Evolutionary conservation across 2,329 filamentous ascomycete genomes (phyloP).

Genomic region (Trichoderma gracile): DNA sequence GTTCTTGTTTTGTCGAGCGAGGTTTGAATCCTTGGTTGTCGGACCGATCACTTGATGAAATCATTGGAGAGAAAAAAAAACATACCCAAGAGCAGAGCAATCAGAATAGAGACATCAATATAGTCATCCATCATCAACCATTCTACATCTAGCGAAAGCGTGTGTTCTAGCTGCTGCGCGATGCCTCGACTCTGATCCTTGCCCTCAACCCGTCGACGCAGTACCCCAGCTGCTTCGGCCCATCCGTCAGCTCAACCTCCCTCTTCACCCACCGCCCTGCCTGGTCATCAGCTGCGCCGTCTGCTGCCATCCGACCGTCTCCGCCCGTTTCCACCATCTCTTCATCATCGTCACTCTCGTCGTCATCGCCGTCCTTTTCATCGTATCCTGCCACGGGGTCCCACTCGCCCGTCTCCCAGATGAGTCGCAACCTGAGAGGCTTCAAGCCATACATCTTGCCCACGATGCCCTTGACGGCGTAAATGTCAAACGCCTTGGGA

Average conservation of each 20-base stretch:
- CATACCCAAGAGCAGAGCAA: background rate
- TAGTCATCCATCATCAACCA: background rate
- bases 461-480: constrained; percentile 76
- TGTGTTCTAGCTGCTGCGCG: background rate
- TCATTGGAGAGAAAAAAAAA: background rate
- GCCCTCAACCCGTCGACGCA: constrained; percentile 75
- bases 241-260: constrained; percentile 77
- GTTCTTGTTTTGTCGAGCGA: background rate
- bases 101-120: background rate
- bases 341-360: constrained; percentile 46
- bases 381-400: constrained; percentile 71
- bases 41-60: background rate
- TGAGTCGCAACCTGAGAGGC: constrained; percentile 64
- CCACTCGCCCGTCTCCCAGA: constrained; percentile 92
- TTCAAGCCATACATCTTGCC: constrained; percentile 66
- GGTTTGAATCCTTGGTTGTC: background rate
- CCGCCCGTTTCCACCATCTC: constrained; percentile 35
- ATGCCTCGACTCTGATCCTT: constrained; percentile 66
- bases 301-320: constrained; percentile 31
- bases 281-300: constrained; percentile 27
- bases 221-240: constrained; percentile 79
- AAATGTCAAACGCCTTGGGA: constrained; percentile 77
- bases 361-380: constrained; percentile 51
- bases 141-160: background rate
- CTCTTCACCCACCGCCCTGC: constrained; percentile 69